Base-by-base conservation (phyloP, 169 alveolate species). In the Babesia bigemina region DNA sequence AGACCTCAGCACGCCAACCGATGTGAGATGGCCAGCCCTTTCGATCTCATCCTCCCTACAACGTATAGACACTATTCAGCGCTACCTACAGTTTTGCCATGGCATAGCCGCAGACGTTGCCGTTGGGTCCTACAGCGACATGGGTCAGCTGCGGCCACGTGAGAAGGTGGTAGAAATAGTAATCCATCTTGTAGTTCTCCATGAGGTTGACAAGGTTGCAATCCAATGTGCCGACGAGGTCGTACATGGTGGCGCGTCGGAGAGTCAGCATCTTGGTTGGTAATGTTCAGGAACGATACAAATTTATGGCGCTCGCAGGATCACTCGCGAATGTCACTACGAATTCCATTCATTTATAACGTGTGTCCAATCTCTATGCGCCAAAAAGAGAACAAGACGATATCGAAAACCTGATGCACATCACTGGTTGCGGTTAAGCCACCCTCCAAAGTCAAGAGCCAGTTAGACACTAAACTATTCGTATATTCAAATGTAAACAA, bases 141-240 rank as follows among this genome's bases (percentile, higher is more conserved):
- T 86, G 86, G 55, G 92, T 89, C 36, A 97, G 88, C 42, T 93
- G 92, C 29, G 98, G 98, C 99, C 99, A 97, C 52, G 97, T 91
- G 56, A 97, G 84, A 14, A 93, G 93, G 82, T 97, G 99, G 86
- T 96, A 97, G 61, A 94, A 93, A 81, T 97, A 97, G 85, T 97
- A 97, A 87, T 95, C 95, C 88, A 95, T 75, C 70, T 95, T 95
- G 72, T 97, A 97, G 91, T 97, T 97, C 86, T 97, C 99, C 24
- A 88, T 85, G 44, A 89, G 85, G 61, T 86, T 86, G 56, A 89
- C 75, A 70, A 88, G 81, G 66, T 89, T 89, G 57, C 94, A 89
- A 61, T 89, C 86, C 60, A 84, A 84, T 67, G 79, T 74, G 26
- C 90, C 78, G 71, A 86, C 78, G 26, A 89, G 76, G 69, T 89